Evolutionary conservation across 331 rosid genomes (phyloP).

Genomic region (Quercus lobata): DNA sequence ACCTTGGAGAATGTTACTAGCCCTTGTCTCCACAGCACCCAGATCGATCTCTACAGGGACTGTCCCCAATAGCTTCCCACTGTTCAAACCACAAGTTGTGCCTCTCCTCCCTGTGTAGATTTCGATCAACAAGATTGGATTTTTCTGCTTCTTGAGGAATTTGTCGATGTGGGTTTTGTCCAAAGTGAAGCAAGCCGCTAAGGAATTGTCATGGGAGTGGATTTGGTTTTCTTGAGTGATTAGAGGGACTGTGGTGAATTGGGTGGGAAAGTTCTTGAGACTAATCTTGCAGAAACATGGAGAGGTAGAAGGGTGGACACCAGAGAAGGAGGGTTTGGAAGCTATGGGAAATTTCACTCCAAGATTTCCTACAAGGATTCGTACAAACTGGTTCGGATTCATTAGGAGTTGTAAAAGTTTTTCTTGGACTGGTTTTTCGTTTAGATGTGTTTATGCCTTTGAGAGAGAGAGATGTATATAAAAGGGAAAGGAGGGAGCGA

Average conservation of each 20-base stretch:
- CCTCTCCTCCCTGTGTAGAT: constrained; percentile 40
- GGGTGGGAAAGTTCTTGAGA: constrained; percentile 36
- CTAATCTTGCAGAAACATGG: constrained; percentile 65
- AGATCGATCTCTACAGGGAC: constrained; percentile 54
- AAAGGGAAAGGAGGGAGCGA: neutral
- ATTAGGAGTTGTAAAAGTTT: constrained; percentile 15
- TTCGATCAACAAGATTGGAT: constrained; percentile 33
- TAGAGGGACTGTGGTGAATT: constrained; percentile 37
- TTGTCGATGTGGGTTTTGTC: constrained; percentile 49
- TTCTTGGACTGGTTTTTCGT: neutral
- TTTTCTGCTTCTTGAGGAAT: constrained; percentile 21
- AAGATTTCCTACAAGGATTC: constrained; percentile 75
- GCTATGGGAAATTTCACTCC: constrained; percentile 53
- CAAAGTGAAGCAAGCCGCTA: constrained; percentile 58
- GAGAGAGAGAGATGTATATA: neutral
- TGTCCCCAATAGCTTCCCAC: constrained; percentile 46
- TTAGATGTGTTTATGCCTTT: neutral
- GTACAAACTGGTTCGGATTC: constrained; percentile 84
- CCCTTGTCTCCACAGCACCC: constrained; percentile 26
- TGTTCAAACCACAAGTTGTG: constrained; percentile 31
- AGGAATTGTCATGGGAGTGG: constrained; percentile 23
- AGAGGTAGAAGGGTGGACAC: constrained; percentile 54
- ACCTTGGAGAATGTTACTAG: constrained; percentile 51
- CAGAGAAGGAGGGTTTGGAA: constrained; percentile 47
- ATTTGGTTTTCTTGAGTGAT: constrained; percentile 12